These are phyloP conservation scores for Camellia lanceoleosa DNA, from an alignment of 148 eudicot genomes.

Conservation along the genomic window DNA sequence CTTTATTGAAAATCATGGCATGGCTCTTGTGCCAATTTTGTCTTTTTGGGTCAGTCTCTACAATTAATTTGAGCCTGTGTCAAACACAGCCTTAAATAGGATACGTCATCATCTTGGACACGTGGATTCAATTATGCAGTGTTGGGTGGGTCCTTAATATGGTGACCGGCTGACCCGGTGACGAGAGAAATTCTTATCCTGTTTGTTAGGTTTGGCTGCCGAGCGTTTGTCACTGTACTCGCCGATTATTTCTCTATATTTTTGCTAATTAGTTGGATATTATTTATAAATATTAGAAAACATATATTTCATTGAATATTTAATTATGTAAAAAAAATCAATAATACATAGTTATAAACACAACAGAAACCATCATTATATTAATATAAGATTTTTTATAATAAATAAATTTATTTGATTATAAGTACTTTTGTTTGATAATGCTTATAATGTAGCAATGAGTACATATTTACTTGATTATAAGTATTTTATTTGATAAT, in stretches of 20 bases:
- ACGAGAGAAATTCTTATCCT: background rate
- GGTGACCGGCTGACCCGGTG: background rate
- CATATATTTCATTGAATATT: no score
- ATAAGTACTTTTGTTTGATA: no score
- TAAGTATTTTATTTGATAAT: background rate
- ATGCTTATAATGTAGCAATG: no score
- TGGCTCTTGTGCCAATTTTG: constrained; percentile 34
- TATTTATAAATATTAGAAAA: no score
- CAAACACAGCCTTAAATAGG: constrained; percentile 13
- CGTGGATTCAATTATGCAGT: constrained; percentile 31
- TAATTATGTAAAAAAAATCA: no score
- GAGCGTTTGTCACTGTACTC: background rate
- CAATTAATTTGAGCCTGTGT: constrained; percentile 11
- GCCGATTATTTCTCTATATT: background rate
- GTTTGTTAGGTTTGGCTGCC: no score
- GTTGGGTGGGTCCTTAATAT: background rate
- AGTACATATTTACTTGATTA: no score
- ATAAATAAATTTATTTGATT: no score
- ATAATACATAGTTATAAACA: no score
- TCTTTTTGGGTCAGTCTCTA: background rate
- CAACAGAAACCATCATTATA: no score
- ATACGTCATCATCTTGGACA: constrained; percentile 24
- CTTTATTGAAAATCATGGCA: constrained; percentile 26
- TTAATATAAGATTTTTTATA: no score
- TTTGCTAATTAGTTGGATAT: no score